These are phyloP conservation scores for Ramaria sp. DNA, from an alignment of 768 basidiomycete species.

Conservation along the genomic window DNA sequence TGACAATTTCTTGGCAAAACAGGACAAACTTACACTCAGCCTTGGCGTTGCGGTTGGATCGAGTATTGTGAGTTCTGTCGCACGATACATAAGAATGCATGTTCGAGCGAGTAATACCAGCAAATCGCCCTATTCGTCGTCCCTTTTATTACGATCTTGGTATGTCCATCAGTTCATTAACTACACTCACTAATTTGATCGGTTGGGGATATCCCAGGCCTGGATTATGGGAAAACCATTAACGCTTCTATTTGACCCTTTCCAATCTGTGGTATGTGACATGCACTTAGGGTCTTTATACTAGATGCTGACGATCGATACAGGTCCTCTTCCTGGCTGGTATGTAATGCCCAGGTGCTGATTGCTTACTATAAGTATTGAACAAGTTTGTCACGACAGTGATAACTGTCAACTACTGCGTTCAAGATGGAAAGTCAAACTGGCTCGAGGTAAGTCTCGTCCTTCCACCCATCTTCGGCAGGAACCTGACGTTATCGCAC, in stretches of 20 bases:
- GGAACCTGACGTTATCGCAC: background rate
- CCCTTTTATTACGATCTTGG: constrained; percentile 35
- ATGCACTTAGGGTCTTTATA: background rate
- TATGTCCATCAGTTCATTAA: background rate
- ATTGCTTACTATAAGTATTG: constrained; percentile 19
- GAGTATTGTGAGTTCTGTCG: constrained; percentile 47
- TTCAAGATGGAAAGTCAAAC: constrained; percentile 74
- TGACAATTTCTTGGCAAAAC: background rate
- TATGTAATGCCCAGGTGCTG: background rate
- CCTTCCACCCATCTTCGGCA: background rate
- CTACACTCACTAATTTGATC: background rate
- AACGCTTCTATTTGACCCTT: constrained; percentile 80
- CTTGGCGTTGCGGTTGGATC: constrained; percentile 86
- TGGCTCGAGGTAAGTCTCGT: constrained; percentile 50
- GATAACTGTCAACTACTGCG: constrained; percentile 75
- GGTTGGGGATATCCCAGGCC: constrained; percentile 53
- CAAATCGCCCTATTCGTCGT: constrained; percentile 83
- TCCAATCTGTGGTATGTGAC: constrained; percentile 58
- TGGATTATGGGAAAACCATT: constrained; percentile 79
- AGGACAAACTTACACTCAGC: constrained; percentile 73
- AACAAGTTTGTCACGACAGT: constrained; percentile 27
- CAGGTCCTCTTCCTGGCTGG: constrained; percentile 16
- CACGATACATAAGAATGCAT: background rate
- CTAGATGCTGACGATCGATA: constrained; percentile 31
- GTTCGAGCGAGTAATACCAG: constrained; percentile 23